Base-by-base conservation (phyloP, 495 filamentous ascomycete species). In the Neurospora sp. region DNA sequence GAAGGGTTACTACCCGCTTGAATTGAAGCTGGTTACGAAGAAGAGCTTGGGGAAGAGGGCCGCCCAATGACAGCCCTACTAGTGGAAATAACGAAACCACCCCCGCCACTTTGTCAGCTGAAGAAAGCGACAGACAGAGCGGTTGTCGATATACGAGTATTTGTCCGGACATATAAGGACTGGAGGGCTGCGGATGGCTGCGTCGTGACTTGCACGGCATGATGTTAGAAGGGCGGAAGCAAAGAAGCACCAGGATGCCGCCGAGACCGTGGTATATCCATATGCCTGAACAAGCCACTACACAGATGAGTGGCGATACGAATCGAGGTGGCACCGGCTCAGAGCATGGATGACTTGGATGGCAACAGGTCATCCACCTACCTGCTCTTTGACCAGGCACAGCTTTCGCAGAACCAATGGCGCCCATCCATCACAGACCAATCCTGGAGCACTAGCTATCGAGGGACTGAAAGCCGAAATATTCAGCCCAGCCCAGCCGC, bases 11-110 rank as follows among this genome's bases (percentile, higher is more conserved):
- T 86, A 89, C 65, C 85, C 87, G 0, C 79, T 93, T 27, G 86
- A 90, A 73, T 81, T 92, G 35, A 91, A 91, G 77, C 73, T 92
- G 38, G 83, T 83, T 76, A 89, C 87, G 0, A 81, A 77, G 39
- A 85, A 82, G 31, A 83, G 80, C 59, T 78, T 84, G 53, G 86
- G 84, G 10, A 86, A 85, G 74, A 81, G 77, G 16, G 75, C 77
- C 10, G 80, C 77, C 8, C 39, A 39, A 39, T 65, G 18, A 53
- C 27, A 27, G 53, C 27, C 53, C 53, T 14, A 16, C 1, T 16
- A 35, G 27, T 16, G 53, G 31, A 31, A 4, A 65, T 37, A 16
- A 27, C 53, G 27, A 65, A 65, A 18, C 53, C 1, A 35, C 53
- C 12, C 53, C 27, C 27, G 18, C 53, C 27, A 18, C 53, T 18